Conservation (phyloP, 177 flowering plant species). For the Vitis hybrid region DNA sequence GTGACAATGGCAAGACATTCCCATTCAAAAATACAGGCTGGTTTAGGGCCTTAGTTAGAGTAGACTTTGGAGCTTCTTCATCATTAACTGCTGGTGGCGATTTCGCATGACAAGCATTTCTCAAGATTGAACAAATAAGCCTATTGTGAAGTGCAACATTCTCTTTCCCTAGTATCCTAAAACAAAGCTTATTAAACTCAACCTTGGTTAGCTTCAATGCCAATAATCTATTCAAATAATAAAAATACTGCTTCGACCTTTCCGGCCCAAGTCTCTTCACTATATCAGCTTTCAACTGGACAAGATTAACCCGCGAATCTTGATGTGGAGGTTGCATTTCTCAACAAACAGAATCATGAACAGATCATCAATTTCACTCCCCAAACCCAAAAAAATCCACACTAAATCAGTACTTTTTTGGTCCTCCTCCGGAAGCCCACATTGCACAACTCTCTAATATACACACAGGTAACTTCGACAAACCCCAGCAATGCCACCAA, state of each 20-base stretch:
- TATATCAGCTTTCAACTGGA: slow-evolving; percentile 56
- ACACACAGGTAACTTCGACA: too few species aligned
- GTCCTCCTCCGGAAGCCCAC: too few species aligned
- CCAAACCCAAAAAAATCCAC: slow-evolving; percentile 4
- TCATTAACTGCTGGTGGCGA: slow-evolving; percentile 40
- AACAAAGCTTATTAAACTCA: slow-evolving; percentile 62
- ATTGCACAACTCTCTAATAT: too few species aligned
- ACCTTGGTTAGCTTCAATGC: slow-evolving; percentile 49
- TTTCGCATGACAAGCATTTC: slow-evolving; percentile 53
- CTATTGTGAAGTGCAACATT: slow-evolving; percentile 63
- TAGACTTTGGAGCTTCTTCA: slow-evolving; percentile 24
- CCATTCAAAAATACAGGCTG: slow-evolving; percentile 31
- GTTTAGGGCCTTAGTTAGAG: too few species aligned
- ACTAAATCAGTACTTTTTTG: too few species aligned
- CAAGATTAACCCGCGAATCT: slow-evolving; percentile 43
- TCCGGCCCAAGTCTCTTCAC: slow-evolving; percentile 62
- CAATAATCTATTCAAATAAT: slow-evolving; percentile 45
- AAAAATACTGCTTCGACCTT: slow-evolving; percentile 51
- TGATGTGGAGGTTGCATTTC: slow-evolving; percentile 53
- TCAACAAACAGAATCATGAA: slow-evolving; percentile 22
- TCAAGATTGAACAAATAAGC: slow-evolving; percentile 54
- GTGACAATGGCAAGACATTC: slow-evolving; percentile 41
- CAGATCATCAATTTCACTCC: slow-evolving; percentile 1
- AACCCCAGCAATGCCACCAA: too few species aligned
- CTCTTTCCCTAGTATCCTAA: slow-evolving; percentile 52